Evolutionary conservation across 139 green algal genomes (phyloP).

Genomic region (Chlorella sp.): DNA sequence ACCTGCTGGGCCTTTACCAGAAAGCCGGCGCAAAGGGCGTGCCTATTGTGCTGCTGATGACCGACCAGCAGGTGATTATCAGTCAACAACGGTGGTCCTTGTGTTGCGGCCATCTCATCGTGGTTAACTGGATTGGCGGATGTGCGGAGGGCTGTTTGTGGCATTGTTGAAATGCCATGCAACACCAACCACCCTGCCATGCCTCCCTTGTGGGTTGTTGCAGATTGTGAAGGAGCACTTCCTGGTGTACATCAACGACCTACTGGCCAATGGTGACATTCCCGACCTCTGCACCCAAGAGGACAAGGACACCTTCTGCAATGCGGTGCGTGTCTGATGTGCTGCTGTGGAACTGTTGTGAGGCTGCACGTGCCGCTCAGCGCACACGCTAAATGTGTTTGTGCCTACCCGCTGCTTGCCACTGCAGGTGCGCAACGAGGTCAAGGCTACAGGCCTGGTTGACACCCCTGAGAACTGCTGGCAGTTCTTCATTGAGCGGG

Average conservation of each 20-base stretch:
- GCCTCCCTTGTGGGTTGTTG: not conserved
- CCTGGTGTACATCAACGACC: constrained; percentile 93
- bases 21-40: constrained; percentile 74
- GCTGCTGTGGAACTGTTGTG: not conserved
- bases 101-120: no score
- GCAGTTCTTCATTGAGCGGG: constrained; percentile 93
- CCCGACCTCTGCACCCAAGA: constrained; percentile 76
- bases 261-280: constrained; percentile 86
- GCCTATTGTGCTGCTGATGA: constrained; percentile 87
- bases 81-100: no score
- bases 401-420: not conserved
- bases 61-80: constrained; percentile 77
- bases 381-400: not conserved
- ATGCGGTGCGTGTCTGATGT: constrained; percentile 52
- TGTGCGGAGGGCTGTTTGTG: no score
- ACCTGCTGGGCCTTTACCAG: constrained; percentile 84
- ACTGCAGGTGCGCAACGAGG: constrained; percentile 80
- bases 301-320: constrained; percentile 36
- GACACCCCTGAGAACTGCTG: constrained; percentile 88
- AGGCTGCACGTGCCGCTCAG: not conserved
- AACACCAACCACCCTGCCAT: not conserved
- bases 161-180: no score
- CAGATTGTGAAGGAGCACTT: constrained; percentile 90
- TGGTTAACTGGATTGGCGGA: no score
- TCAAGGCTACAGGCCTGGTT: constrained; percentile 80